Evolutionary conservation across 352 stramenopile species (phyloP), one percentile per base, ranked within the genome.

Genomic region (Phytophthora pistaciae): DNA sequence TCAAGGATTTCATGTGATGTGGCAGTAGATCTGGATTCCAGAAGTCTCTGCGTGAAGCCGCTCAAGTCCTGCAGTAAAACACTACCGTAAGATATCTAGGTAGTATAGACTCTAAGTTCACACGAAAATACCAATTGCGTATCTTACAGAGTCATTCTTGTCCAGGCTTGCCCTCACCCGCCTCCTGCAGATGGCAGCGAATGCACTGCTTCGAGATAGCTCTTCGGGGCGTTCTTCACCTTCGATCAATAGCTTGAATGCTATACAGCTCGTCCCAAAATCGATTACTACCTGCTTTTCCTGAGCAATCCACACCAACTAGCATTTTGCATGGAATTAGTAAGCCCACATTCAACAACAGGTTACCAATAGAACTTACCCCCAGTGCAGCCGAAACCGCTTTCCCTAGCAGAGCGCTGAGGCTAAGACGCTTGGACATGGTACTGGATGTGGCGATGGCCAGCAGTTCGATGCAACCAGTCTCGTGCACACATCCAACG

Each of bases 231-330:
- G 25, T 48, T 53, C 46, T 18, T 62, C 59, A 3, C 44, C 31
- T 23, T 60, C 11, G 20, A 80, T 55, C 16, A 71, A 53, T 23
- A 80, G 40, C 1, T 68, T 33, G 50, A 80, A 63, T 5, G 46
- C 38, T 42, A 67, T 48, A 3, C 20, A 66, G 40, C 10, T 53
- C 46, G 25, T n/a, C 16, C 61, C 69, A 62, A 70, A 66, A 21
- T 66, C 48, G 38, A 79, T 50, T 10, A 72, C 27, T 46, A 78
- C 2, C 7, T 74, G 54, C 1, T 56, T 29, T 48, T 68, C 54
- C n/a, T 70, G 23, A 25, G 20, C 20, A 54, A 79, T 11, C 66
- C 70, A 79, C 46, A 68, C 21, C 42, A 76, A 20, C 70, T 81
- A 52, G 52, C 25, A n/a, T 54, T 49, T 31, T 29, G 20, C 42